Conservation (phyloP, 805 yeast genomes). For the Zygosaccharomyces kombuchaensis region DNA sequence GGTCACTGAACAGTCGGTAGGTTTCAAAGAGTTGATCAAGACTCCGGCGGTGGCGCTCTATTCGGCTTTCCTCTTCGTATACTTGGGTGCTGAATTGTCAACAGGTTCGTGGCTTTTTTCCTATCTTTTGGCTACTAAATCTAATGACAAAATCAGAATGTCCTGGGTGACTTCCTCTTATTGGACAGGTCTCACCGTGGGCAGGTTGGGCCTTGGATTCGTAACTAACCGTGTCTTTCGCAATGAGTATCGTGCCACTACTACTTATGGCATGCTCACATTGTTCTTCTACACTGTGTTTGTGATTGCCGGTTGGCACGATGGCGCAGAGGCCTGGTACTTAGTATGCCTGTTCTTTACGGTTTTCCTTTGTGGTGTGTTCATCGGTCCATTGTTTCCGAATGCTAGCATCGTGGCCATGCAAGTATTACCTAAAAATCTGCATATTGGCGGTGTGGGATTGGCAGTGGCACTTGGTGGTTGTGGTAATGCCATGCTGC, state of each 20-base stretch:
- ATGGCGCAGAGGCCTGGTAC: conserved; percentile 19
- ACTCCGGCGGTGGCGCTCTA: conserved; percentile 43
- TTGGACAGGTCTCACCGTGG: conserved; percentile 68
- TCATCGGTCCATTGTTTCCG: conserved; percentile 70
- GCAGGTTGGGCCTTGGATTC: conserved; percentile 56
- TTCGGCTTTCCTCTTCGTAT: conserved; percentile 52
- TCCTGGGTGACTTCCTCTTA: conserved; percentile 66
- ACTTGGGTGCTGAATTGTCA: conserved; percentile 66
- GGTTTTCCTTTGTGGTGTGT: conserved; percentile 49
- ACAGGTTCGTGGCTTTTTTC: conserved; percentile 71
- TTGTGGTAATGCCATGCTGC: conserved; percentile 73
- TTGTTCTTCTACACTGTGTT: conserved; percentile 36
- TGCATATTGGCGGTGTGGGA: conserved; percentile 67
- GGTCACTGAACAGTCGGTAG: conserved; percentile 12
- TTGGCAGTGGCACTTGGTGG: conserved; percentile 77
- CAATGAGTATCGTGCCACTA: conserved; percentile 41
- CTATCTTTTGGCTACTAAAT: conserved; percentile 51
- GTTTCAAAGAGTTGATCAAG: conserved; percentile 18
- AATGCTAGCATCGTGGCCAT: conserved; percentile 64
- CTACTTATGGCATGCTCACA: conserved; percentile 33
- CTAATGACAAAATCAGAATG: conserved; percentile 43
- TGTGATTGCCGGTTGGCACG: conserved; percentile 20
- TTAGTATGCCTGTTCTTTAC: conserved; percentile 20
- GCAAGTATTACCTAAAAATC: conserved; percentile 53
- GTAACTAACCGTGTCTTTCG: conserved; percentile 45